Evolutionary conservation across 192 early-diverging fungal species (phyloP).

Genomic region (Mortierella hygrophila): DNA sequence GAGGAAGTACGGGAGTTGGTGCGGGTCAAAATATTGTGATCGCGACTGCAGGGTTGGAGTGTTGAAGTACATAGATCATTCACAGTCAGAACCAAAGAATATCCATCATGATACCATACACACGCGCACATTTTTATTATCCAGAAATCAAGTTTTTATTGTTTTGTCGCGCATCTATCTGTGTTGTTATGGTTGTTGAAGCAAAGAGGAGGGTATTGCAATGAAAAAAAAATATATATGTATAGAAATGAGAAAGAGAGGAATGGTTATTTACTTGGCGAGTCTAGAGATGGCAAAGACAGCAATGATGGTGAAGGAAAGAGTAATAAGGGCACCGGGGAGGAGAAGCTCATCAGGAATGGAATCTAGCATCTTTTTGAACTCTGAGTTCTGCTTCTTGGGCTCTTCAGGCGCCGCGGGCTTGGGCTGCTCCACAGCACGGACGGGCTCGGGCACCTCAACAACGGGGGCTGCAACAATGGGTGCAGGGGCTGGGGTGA

Average conservation of each 20-base stretch:
- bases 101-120: too few relatives aligned
- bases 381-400: constrained; percentile 48
- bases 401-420: constrained; percentile 23
- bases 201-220: not conserved
- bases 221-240: not conserved
- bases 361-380: constrained; percentile 48
- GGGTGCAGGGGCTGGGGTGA: constrained; percentile 14
- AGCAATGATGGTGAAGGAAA: constrained; percentile 66
- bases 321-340: constrained; percentile 66
- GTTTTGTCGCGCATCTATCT: not conserved
- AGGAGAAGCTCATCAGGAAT: constrained; percentile 62
- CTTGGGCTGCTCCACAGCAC: constrained; percentile 25
- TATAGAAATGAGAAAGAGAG: not conserved
- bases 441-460: constrained; percentile 4
- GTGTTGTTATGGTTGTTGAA: too few relatives aligned
- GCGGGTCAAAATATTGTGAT: not conserved
- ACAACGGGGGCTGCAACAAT: constrained; percentile 12
- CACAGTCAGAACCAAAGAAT: too few relatives aligned
- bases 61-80: not conserved
- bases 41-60: not conserved
- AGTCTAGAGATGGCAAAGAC: constrained; percentile 62
- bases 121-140: not conserved
- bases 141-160: not conserved
- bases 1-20: not conserved
- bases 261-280: constrained; percentile 31